These are phyloP conservation scores for Halenospora varia DNA, from an alignment of 495 filamentous ascomycete species.

Conservation along the genomic window DNA sequence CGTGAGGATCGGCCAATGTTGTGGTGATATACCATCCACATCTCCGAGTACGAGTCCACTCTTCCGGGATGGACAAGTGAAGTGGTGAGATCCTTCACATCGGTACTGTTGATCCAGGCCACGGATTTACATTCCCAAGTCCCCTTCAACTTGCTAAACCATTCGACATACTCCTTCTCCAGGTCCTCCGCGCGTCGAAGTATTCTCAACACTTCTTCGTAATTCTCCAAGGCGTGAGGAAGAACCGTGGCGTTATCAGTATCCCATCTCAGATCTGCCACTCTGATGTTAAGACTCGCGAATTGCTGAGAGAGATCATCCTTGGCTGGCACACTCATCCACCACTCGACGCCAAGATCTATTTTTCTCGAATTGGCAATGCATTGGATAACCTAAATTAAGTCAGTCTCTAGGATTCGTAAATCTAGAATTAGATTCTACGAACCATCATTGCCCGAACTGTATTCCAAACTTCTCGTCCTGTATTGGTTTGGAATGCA, in stretches of 20 bases:
- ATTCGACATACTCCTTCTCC: conserved; percentile 37
- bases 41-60: conserved; percentile 45
- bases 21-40: conserved; percentile 44
- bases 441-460: conserved; percentile 48
- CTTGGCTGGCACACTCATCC: conserved; percentile 38
- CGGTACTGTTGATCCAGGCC: conserved; percentile 35
- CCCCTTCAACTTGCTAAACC: conserved; percentile 36
- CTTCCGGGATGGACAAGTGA: conserved; percentile 45
- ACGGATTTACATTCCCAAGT: conserved; percentile 38
- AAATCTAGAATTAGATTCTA: not conserved
- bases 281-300: conserved; percentile 39
- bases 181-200: conserved; percentile 37
- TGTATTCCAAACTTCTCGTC: conserved; percentile 42
- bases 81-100: conserved; percentile 29
- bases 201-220: conserved; percentile 34
- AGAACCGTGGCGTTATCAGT: conserved; percentile 34
- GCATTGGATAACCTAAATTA: conserved; percentile 36
- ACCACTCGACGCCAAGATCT: conserved; percentile 42
- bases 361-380: conserved; percentile 38
- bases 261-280: conserved; percentile 41
- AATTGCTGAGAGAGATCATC: conserved; percentile 35
- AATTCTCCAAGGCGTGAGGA: conserved; percentile 30
- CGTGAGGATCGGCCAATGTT: conserved; percentile 41
- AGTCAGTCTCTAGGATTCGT: conserved; percentile 12
- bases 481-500: conserved; percentile 37